Evolutionary conservation across 805 yeast species (phyloP), one percentile per base, ranked within the genome.

Genomic region (Torulaspora quercuum): DNA sequence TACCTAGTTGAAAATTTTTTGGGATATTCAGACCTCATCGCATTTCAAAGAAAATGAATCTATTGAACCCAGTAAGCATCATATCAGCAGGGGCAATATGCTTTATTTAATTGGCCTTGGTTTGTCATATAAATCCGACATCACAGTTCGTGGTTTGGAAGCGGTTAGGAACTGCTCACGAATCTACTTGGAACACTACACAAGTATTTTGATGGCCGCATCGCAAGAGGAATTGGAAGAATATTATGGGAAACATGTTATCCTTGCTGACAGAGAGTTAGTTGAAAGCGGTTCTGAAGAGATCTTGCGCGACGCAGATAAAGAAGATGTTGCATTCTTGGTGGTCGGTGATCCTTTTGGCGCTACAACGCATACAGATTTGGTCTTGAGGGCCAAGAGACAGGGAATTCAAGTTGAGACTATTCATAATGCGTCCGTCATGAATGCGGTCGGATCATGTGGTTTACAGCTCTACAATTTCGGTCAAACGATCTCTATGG

Each of bases 261-360:
- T 82, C 23, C 64, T 90, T 32, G 98, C 98, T 8, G 97, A 92
- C 55, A 75, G 98, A 64, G 97, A 92, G 56, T 69, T 90, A 49
- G 98, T 90, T 14, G 98, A 90, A 57, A 70, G 81, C 37, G 94
- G 90, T 6, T 79, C 92, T 17, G 97, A 89, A 53, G 72, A 74
- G 25, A 92, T 90, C 42, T 68, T 90, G 45, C 82, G 68, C 13
- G 79, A 76, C 42, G 96, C 94, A 1, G 76, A 82, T 20, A 69
- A 64, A 14, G 90, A 82, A 37, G 96, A 92, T 57, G 73, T 90
- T 58, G 97, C 97, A 0, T 88, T 90, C 50, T 70, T 92, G 46
- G 98, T 92, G 13, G 98, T 90, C 17, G 98, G 98, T 22, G 98
- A 90, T 61, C 95, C 90, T 21, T 90, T 87, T 57, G 98, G 98